Evolutionary conservation across 257 asterid genomes (phyloP), one percentile per base, ranked within the genome.

Genomic region (Marsdenia floribunda): DNA sequence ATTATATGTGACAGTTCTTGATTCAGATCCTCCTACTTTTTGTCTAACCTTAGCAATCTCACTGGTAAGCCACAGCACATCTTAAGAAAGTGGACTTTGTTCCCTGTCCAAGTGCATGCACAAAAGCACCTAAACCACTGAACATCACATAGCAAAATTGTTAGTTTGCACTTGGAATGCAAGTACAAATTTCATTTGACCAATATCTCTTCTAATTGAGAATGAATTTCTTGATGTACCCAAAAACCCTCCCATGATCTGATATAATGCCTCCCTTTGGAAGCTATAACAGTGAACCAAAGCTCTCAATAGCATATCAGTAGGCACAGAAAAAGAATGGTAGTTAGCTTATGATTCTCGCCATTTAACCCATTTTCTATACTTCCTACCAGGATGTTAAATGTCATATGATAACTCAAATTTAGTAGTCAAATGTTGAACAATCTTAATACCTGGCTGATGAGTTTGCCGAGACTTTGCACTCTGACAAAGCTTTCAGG

Each of bases 391-490:
- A 38, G 97, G 97, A 92, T 81, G 87, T 87, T 86, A 92, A 83
- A 92, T 92, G 6, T 96, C 96, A 58, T 44, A 44, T 0, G 49
- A 44, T 44, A 44, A 44, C 49, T 44, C 49, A 44, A 44, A 44
- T 44, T 6, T 6, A 44, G 49, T 44, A 44, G 12, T 44, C 49
- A 92, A 90, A 88, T 90, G 97, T 87, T 92, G 96, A 78, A 90
- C 96, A 77, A 92, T 40, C 46, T 40, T 40, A 40, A 44, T 44
- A 5, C 49, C 12, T 7, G 12, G 49, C 12, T 6, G 46, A 79
- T 97, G 96, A 82, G 97, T 97, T 88, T 92, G 98, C 98, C 98
- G 90, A 26, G 98, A 92, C 78, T 92, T 92, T 83, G 89, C 90
- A 85, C 98, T 90, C 84, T 88, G 97, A 81, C 98, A 92, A 40